These are phyloP conservation scores for Tieghemiomyces parasiticus DNA, from an alignment of 192 early-diverging fungal genomes.

Conservation along the genomic window DNA sequence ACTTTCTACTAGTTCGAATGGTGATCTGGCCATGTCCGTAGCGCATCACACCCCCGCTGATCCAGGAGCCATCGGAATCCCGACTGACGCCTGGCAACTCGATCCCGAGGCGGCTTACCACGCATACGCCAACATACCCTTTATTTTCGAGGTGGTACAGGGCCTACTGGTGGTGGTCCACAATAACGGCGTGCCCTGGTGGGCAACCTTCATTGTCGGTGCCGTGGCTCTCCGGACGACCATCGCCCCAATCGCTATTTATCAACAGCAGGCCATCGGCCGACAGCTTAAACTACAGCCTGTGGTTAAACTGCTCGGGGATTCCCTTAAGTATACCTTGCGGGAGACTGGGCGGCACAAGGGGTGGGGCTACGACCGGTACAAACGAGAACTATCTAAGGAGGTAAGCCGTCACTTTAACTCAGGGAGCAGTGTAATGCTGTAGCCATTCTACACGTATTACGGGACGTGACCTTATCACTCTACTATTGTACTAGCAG, in stretches of 20 bases:
- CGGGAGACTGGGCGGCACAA: slow-evolving; percentile 20
- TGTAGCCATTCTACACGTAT: no score
- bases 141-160: slow-evolving; percentile 12
- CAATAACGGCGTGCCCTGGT: slow-evolving; percentile 35
- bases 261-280: slow-evolving; percentile 34
- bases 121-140: background rate
- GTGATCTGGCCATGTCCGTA: no score
- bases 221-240: slow-evolving; percentile 32
- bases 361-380: slow-evolving; percentile 25
- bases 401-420: slow-evolving; percentile 21
- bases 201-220: slow-evolving; percentile 32
- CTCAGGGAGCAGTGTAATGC: no score
- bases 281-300: slow-evolving; percentile 30
- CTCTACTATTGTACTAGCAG: no score
- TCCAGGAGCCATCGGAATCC: no score
- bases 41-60: no score
- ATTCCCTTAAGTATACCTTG: slow-evolving; percentile 30
- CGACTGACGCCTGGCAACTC: no score
- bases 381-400: slow-evolving; percentile 26
- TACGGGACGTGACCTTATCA: no score
- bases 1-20: no score
- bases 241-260: slow-evolving; percentile 40
- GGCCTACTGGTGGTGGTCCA: slow-evolving; percentile 27
- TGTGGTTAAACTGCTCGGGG: slow-evolving; percentile 27
- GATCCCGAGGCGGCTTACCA: no score